A percentile compares a stretch with the other conserved stretches of the same genome.
These are phyloP conservation scores for Phalaenopsis equestris DNA, from an alignment of 106 monocot species.

Conservation along the genomic window DNA sequence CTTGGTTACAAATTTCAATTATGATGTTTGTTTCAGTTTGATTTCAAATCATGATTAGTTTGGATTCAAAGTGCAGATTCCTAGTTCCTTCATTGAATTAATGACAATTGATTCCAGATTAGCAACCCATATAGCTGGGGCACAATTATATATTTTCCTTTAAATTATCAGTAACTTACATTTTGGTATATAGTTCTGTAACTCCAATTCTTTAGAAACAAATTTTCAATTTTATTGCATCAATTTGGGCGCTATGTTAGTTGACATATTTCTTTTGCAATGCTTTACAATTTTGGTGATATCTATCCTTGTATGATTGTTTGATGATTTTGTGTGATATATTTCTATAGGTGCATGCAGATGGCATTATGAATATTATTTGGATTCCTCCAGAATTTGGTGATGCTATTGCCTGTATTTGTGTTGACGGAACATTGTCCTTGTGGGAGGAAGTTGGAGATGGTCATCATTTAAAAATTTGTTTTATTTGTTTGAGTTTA, in stretches of 20 bases:
- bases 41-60: not conserved
- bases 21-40: not conserved
- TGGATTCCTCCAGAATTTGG: slow-evolving; percentile 96
- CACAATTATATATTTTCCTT: not conserved
- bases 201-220: not conserved
- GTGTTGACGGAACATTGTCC: slow-evolving; percentile 69
- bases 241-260: not conserved
- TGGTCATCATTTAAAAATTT: slow-evolving; percentile 32
- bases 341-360: slow-evolving; percentile 42
- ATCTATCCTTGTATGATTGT: not conserved
- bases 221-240: not conserved
- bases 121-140: not conserved
- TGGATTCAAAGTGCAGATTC: not conserved
- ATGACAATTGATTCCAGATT: not conserved
- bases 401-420: slow-evolving; percentile 81
- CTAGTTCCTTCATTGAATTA: not conserved
- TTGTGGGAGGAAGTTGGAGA: slow-evolving; percentile 85
- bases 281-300: not conserved
- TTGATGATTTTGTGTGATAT: not conserved
- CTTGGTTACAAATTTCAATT: not conserved
- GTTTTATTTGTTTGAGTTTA: not conserved
- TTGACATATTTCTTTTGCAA: not conserved
- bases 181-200: not conserved
- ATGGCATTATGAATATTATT: slow-evolving; percentile 41
- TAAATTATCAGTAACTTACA: not conserved